Percentiles rank a stretch among this genome's conserved stretches.
Evolutionary conservation across 768 basidiomycete species (phyloP).

Genomic region (Pisolithus microcarpus): DNA sequence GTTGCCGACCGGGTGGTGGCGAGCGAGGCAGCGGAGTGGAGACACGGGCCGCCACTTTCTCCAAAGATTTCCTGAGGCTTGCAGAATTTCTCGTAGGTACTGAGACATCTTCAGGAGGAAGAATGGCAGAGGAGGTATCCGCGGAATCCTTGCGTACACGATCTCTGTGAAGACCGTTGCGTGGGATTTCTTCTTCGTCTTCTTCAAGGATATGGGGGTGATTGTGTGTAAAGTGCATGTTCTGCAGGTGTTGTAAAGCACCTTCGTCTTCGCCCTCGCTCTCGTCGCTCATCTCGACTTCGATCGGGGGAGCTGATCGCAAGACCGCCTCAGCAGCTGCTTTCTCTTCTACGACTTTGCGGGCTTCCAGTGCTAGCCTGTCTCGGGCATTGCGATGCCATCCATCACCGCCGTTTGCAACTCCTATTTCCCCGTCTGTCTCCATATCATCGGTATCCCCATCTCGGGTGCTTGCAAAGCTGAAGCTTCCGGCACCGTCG

Average conservation of each 20-base stretch:
- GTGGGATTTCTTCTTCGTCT: slow-evolving; percentile 49
- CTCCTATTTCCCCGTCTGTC: slow-evolving; percentile 44
- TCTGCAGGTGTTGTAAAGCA: slow-evolving; percentile 28
- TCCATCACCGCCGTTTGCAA: slow-evolving; percentile 41
- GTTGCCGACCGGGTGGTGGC: slow-evolving; percentile 10
- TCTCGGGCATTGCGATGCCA: slow-evolving; percentile 62
- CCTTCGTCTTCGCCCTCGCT: slow-evolving; percentile 63
- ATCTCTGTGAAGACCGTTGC: slow-evolving; percentile 18
- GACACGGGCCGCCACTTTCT: slow-evolving; percentile 10
- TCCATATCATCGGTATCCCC: slow-evolving; percentile 49
- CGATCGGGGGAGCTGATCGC: slow-evolving; percentile 54
- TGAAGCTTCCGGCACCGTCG: slow-evolving; percentile 64
- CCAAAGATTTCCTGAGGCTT: slow-evolving; percentile 12
- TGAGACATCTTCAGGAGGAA: slow-evolving; percentile 13
- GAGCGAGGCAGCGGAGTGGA: slow-evolving; percentile 16
- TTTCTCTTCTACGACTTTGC: slow-evolving; percentile 45
- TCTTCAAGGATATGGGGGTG: slow-evolving; percentile 67
- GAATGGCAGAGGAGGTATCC: slow-evolving; percentile 30
- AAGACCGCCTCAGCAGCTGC: slow-evolving; percentile 35
- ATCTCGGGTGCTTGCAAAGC: slow-evolving; percentile 64
- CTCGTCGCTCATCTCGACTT: slow-evolving; percentile 73
- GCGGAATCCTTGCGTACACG: slow-evolving; percentile 16
- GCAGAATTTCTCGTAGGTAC: slow-evolving; percentile 5
- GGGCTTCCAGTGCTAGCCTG: slow-evolving; percentile 65
- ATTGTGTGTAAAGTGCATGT: slow-evolving; percentile 33